Conservation (phyloP, 2,329 filamentous ascomycete genomes). For the Orbilia javanica region DNA sequence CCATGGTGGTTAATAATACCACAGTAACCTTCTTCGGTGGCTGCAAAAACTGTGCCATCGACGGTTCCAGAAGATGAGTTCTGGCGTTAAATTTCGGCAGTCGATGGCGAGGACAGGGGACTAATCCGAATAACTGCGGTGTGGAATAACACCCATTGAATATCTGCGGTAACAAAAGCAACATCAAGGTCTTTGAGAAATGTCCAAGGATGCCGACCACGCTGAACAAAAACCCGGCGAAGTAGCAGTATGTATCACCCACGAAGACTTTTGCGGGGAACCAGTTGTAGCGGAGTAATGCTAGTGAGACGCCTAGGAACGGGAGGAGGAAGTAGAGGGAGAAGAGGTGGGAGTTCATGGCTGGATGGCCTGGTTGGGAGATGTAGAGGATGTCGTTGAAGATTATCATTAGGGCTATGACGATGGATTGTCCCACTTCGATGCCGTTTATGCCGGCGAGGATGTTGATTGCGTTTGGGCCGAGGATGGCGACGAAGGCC, state of each 20-base stretch:
- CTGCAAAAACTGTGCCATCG: conserved; percentile 76
- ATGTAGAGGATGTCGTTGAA: conserved; percentile 92
- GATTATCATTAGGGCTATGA: conserved; percentile 85
- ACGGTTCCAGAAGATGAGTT: conserved; percentile 87
- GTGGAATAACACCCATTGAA: conserved; percentile 96
- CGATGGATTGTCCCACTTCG: conserved; percentile 92
- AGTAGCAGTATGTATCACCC: conserved; percentile 99
- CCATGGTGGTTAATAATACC: conserved; percentile 75
- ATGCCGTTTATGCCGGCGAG: conserved; percentile 99
- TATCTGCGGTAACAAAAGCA: conserved; percentile 91
- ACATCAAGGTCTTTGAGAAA: conserved; percentile 94
- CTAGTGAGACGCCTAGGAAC: conserved; percentile 90
- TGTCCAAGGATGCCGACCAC: conserved; percentile 96
- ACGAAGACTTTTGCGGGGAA: conserved; percentile 96
- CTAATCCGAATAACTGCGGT: conserved; percentile 88
- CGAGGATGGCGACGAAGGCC: conserved; percentile 96
- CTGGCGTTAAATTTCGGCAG: conserved; percentile 88
- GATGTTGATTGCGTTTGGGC: conserved; percentile 99
- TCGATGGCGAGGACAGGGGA: conserved; percentile 93
- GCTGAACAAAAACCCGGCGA: conserved; percentile 98
- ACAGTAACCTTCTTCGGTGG: conserved; percentile 77
- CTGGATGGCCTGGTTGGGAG: conserved; percentile 84
- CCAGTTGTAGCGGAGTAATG: conserved; percentile 92
- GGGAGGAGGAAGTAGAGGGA: conserved; percentile 94
- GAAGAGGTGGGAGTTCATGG: conserved; percentile 94